Evolutionary conservation across 2,329 filamentous ascomycete species (phyloP), one percentile per base, ranked within the genome.

Genomic region (Trichoderma gracile): DNA sequence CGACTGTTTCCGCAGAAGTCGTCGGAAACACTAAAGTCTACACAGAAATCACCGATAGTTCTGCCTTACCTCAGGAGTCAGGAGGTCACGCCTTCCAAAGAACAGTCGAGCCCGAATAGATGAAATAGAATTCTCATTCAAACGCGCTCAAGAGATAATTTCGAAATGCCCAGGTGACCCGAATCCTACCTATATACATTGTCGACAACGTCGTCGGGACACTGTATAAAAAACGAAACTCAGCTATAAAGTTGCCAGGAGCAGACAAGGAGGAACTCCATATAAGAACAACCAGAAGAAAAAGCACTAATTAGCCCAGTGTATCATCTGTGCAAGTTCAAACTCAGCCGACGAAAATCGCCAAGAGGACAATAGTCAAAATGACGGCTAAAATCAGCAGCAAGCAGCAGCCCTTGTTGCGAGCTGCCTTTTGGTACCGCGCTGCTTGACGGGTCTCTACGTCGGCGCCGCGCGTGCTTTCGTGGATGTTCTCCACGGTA

Each of bases 371-470:
- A 70, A 99, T 92, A 3, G 92, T 90, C 72, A 98, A 77, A 66
- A 99, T 95, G 54, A 99, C 86, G 1, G 90, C 89, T 73, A 99
- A 76, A 66, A 99, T 94, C 57, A 99, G 78, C 72, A 99, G 78
- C 74, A 99, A 79, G 75, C 93, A 97, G 76, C 94, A 99, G 46
- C 92, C 91, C 83, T 96, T 97, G 78, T 92, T 95, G 69, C 96
- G 86, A 30, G 95, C 95, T 67, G 92, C 93, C 84, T 93, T 97
- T 82, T 99, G 96, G 78, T 98, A 96, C 71, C 92, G 84, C 68
- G 90, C 92, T 19, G 95, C 95, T 71, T 90, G 89, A 67, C 91
- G 85, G 70, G 97, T 82, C 78, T 99, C 94, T 64, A 88, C 78
- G 75, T 97, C 92, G 47, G 94, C 96, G 45, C 92, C 92, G 61